Percentiles rank a stretch among this genome's conserved stretches.
These are phyloP conservation scores for Bauhinia variegata DNA, from an alignment of 306 rosid species.

Conservation along the genomic window DNA sequence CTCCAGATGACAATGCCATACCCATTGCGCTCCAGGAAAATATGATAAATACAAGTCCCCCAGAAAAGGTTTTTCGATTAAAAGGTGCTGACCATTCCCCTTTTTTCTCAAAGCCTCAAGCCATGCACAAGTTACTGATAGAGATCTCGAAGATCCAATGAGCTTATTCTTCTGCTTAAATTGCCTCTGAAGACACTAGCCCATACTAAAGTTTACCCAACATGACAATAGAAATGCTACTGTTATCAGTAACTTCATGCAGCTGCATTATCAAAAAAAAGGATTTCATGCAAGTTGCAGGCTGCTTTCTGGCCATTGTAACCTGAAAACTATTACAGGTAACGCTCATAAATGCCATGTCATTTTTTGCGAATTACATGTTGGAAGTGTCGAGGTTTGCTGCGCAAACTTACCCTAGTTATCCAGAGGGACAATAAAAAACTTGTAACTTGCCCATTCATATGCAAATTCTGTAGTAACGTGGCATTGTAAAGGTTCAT, in stretches of 20 bases:
- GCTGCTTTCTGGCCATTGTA: slow-evolving; percentile 10
- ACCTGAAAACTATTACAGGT: slow-evolving; percentile 13
- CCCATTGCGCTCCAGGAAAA: slow-evolving; percentile 49
- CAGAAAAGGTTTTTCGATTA: slow-evolving; percentile 51
- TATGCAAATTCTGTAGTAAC: background rate
- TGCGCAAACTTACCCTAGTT: slow-evolving; percentile 25
- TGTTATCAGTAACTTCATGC: slow-evolving; percentile 21
- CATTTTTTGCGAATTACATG: slow-evolving; percentile 12
- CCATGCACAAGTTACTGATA: slow-evolving; percentile 61
- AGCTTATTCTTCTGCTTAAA: background rate
- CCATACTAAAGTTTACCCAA: slow-evolving; percentile 22
- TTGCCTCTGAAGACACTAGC: background rate
- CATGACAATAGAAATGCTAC: slow-evolving; percentile 38
- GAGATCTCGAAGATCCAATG: slow-evolving; percentile 53
- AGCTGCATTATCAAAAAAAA: slow-evolving; percentile 23
- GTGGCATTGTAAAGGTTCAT: background rate
- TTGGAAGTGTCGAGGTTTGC: slow-evolving; percentile 3
- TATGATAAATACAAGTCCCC: slow-evolving; percentile 59
- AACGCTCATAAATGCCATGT: slow-evolving; percentile 22
- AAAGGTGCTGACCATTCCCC: slow-evolving; percentile 76
- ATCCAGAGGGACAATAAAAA: background rate
- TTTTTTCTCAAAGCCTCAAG: slow-evolving; percentile 70
- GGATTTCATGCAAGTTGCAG: slow-evolving; percentile 30
- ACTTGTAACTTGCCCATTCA: slow-evolving; percentile 14
- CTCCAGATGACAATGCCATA: slow-evolving; percentile 63